Conservation (phyloP, 2,329 filamentous ascomycete species). For the Penicillium brasilianum region DNA sequence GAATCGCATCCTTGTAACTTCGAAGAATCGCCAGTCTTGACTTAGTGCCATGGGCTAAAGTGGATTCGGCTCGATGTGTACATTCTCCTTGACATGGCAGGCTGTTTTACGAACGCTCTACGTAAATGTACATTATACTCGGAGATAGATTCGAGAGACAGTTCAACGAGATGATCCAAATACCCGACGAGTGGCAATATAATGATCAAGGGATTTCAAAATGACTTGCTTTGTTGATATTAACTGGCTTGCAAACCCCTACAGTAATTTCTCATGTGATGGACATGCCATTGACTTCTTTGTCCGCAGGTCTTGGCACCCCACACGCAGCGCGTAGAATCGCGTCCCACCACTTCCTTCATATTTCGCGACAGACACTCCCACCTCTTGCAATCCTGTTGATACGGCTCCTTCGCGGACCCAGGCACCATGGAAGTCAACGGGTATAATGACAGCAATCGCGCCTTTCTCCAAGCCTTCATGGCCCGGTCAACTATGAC, state of each 20-base stretch:
- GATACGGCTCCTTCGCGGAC: neutral
- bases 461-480: conserved; percentile 89
- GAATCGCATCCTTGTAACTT: neutral
- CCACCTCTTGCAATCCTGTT: neutral
- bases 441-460: conserved; percentile 69
- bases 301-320: conserved; percentile 20
- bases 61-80: neutral
- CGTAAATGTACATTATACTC: too few relatives aligned
- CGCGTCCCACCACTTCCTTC: conserved; percentile 16
- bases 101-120: neutral
- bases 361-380: neutral
- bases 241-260: neutral
- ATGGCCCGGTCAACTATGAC: conserved; percentile 79
- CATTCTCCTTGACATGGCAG: neutral
- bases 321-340: conserved; percentile 23
- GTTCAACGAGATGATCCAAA: too few relatives aligned
- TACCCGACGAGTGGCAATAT: too few relatives aligned
- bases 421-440: conserved; percentile 22
- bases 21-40: neutral
- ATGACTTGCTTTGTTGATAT: neutral
- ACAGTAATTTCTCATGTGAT: too few relatives aligned
- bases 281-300: neutral
- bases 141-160: too few relatives aligned
- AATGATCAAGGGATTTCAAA: too few relatives aligned
- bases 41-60: neutral